Conservation (phyloP, 345 rosid genomes). For the Raphanus sativus region DNA sequence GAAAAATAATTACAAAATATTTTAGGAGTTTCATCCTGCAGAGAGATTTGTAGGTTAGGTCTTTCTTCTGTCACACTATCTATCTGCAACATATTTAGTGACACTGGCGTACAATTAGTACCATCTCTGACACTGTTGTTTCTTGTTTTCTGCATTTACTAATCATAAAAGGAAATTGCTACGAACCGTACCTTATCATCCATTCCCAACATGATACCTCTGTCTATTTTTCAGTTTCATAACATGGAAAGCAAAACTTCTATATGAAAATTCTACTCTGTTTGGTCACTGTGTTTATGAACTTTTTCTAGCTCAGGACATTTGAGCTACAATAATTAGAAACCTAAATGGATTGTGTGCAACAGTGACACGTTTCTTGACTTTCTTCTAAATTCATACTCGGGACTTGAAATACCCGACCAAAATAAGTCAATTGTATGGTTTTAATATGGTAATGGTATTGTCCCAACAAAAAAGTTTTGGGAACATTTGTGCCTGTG, state of each 20-base stretch:
- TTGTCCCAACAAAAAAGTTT: slow-evolving; percentile 6
- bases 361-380: neutral
- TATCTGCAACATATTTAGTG: neutral
- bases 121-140: neutral
- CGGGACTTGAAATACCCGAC: slow-evolving; percentile 4
- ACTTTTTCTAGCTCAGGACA: no score
- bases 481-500: slow-evolving; percentile 1
- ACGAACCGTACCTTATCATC: neutral
- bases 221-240: neutral
- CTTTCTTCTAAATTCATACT: slow-evolving; percentile 8
- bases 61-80: neutral
- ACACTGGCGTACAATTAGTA: neutral
- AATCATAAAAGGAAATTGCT: neutral
- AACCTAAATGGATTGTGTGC: no score
- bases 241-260: neutral
- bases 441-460: slow-evolving; percentile 14
- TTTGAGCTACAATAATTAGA: no score
- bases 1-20: neutral
- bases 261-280: neutral
- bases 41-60: neutral
- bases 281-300: no score
- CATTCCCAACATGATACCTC: neutral
- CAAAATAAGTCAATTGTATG: slow-evolving; percentile 16
- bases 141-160: neutral
- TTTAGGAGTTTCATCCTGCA: neutral